Percentiles rank a stretch among this genome's conserved stretches.
Evolutionary conservation across 352 stramenopile genomes (phyloP).

Genomic region (Saprolegnia parasitica): DNA sequence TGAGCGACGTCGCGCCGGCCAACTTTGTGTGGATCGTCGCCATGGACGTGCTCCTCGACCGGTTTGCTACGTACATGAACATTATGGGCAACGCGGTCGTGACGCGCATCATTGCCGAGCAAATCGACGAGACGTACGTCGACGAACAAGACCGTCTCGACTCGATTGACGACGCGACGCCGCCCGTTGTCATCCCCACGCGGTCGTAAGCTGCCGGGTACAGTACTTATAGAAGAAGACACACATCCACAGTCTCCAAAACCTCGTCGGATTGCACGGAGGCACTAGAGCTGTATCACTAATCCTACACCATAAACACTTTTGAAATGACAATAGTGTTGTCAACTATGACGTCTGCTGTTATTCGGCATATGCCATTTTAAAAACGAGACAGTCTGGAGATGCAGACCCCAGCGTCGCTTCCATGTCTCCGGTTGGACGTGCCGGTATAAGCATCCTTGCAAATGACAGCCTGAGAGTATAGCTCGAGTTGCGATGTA

Average conservation of each 20-base stretch:
- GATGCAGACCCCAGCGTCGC: not conserved
- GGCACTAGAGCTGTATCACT: not conserved
- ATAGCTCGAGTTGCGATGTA: no score
- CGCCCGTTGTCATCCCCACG: not conserved
- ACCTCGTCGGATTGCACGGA: no score
- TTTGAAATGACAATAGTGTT: no score
- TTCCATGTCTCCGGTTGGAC: no score
- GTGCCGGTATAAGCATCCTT: no score
- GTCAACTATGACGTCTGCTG: no score
- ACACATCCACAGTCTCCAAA: no score
- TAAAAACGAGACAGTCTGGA: not conserved
- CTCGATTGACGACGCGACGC: not conserved
- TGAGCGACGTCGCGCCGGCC: slow-evolving; percentile 42
- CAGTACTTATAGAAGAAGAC: no score
- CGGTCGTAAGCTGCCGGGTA: no score
- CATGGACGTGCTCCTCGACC: slow-evolving; percentile 66
- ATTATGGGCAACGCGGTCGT: slow-evolving; percentile 71
- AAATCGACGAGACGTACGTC: slow-evolving; percentile 46
- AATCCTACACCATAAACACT: not conserved
- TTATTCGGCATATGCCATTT: not conserved
- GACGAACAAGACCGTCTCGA: slow-evolving; percentile 16
- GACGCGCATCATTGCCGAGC: slow-evolving; percentile 61
- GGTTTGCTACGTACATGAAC: slow-evolving; percentile 68
- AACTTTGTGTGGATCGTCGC: slow-evolving; percentile 40
- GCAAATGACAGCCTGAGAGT: no score